These are phyloP conservation scores for Streptanthus diversifolius DNA, from an alignment of 345 rosid species.

Conservation along the genomic window DNA sequence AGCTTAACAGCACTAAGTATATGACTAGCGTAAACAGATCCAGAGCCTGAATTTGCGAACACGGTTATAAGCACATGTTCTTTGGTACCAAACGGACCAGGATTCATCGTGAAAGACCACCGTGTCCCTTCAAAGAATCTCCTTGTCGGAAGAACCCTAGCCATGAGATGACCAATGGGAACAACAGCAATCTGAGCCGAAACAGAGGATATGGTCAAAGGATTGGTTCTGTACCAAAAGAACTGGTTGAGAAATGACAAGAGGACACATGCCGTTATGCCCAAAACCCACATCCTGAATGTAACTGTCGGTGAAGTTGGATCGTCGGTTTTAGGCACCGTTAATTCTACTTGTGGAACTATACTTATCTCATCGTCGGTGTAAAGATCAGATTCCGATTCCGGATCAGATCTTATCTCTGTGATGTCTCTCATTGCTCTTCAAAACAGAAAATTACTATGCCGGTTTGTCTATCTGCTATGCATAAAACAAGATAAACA, in stretches of 20 bases:
- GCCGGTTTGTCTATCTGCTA: background rate
- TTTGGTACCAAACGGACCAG: conserved; percentile 77
- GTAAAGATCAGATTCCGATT: background rate
- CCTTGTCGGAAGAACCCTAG: conserved; percentile 44
- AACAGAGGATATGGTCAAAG: conserved; percentile 48
- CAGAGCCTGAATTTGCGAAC: conserved; percentile 74
- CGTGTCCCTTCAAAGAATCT: conserved; percentile 46
- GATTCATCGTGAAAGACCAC: conserved; percentile 62
- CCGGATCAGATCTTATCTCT: background rate
- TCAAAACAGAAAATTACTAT: background rate
- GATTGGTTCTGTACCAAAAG: conserved; percentile 71
- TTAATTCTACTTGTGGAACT: conserved; percentile 64
- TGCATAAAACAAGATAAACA: background rate
- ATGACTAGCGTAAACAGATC: conserved; percentile 70
- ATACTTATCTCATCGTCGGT: conserved; percentile 38
- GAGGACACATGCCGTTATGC: conserved; percentile 49
- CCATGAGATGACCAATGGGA: conserved; percentile 74
- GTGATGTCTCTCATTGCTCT: conserved; percentile 1
- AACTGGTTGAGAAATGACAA: conserved; percentile 81
- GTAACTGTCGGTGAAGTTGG: conserved; percentile 59
- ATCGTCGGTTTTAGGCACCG: conserved; percentile 80
- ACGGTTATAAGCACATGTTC: conserved; percentile 86
- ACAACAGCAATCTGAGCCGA: conserved; percentile 83
- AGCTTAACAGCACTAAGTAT: conserved; percentile 69
- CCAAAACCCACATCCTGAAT: conserved; percentile 86